These are phyloP conservation scores for Mrakia blollopis DNA, from an alignment of 768 basidiomycete genomes.

Conservation along the genomic window DNA sequence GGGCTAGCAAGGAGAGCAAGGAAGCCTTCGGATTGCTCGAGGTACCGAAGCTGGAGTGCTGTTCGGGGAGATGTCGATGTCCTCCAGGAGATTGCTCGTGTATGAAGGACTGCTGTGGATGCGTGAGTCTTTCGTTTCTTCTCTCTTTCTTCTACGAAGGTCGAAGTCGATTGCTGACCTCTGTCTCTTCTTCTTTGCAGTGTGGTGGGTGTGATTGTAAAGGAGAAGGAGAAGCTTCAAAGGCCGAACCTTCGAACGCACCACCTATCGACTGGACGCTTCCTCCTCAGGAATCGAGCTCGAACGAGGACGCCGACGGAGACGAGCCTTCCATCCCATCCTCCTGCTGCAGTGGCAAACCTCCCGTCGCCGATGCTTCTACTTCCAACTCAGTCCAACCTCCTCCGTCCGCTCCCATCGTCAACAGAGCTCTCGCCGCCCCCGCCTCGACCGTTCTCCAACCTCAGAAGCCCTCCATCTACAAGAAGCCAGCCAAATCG, in stretches of 20 bases:
- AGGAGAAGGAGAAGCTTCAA: neutral
- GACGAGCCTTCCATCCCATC: neutral
- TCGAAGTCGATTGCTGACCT: too few relatives aligned
- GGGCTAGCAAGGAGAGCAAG: conserved; percentile 36
- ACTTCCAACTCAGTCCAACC: neutral
- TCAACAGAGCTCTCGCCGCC: neutral
- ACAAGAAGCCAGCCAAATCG: neutral
- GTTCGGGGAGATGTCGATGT: conserved; percentile 38
- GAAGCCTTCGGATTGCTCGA: conserved; percentile 23
- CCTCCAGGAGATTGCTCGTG: conserved; percentile 42
- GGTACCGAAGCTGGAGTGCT: conserved; percentile 24
- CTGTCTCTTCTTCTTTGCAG: neutral
- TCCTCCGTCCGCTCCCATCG: neutral
- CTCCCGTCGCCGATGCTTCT: neutral
- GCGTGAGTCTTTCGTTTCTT: conserved; percentile 16
- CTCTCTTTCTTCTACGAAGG: neutral
- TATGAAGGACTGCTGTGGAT: conserved; percentile 44
- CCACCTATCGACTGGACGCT: neutral
- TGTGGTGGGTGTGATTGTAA: conserved; percentile 18
- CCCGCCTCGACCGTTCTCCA: neutral
- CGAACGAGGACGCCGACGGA: too few relatives aligned
- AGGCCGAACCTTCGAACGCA: neutral
- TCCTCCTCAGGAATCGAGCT: neutral
- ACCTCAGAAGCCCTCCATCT: neutral
- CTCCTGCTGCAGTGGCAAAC: conserved; percentile 21